These are phyloP conservation scores for Pleodorina starrii DNA, from an alignment of 139 green algal species.

Conservation along the genomic window DNA sequence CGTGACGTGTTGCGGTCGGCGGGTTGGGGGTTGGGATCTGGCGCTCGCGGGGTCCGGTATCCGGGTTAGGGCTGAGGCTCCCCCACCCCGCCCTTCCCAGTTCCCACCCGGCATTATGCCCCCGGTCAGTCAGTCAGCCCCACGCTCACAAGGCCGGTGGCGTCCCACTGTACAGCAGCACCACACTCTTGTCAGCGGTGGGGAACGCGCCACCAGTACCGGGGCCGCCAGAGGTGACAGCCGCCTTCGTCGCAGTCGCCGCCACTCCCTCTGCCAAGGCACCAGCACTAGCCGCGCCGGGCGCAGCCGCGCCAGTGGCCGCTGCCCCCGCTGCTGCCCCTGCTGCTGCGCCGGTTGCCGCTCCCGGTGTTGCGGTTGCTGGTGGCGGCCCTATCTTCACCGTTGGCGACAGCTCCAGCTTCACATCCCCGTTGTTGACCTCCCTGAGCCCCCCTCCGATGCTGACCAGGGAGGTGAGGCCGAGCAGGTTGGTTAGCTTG, in stretches of 20 bases:
- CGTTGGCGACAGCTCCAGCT: slow-evolving; percentile 16
- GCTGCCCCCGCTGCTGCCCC: background rate
- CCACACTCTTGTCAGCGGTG: background rate
- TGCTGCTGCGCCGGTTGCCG: background rate
- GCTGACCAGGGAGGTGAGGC: background rate
- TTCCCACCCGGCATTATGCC: no score
- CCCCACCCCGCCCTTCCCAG: no score
- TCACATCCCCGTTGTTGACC: slow-evolving; percentile 39
- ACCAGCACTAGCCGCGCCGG: background rate
- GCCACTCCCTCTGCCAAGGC: no score
- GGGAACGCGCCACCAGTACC: background rate
- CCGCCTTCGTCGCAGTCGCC: no score
- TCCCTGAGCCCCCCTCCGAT: background rate
- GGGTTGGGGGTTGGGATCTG: no score
- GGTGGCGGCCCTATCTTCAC: background rate
- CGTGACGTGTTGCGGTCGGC: no score
- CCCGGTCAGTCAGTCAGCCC: no score
- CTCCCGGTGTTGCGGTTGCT: background rate
- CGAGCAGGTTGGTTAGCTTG: slow-evolving; percentile 17
- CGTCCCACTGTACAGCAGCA: slow-evolving; percentile 5
- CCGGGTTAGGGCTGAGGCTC: no score
- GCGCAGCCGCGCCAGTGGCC: background rate
- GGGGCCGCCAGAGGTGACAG: no score
- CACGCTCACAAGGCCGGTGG: background rate
- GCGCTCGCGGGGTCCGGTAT: no score